These are phyloP conservation scores for Globisporangium yorkense DNA, from an alignment of 352 stramenopile species.

Conservation along the genomic window DNA sequence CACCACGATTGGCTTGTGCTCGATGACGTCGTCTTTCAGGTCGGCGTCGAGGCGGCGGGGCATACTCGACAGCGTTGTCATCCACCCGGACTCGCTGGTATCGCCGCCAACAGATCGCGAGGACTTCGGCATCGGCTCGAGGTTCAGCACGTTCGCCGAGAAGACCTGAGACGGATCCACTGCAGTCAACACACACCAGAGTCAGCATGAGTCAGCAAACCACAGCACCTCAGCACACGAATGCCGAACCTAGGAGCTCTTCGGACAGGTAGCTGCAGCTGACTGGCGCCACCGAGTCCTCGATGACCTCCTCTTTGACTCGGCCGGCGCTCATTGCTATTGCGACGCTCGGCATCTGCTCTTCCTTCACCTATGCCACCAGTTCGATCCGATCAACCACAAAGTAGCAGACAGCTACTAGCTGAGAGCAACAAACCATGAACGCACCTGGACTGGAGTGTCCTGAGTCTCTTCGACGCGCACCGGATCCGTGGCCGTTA, in stretches of 20 bases:
- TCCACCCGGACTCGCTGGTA: conserved; percentile 14
- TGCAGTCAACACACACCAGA: background rate
- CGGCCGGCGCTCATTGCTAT: background rate
- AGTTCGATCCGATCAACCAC: too few species aligned
- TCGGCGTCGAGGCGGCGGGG: background rate
- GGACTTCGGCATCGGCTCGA: conserved; percentile 4
- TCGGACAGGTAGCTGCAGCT: background rate
- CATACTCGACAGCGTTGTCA: conserved; percentile 19
- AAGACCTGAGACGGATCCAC: conserved; percentile 2
- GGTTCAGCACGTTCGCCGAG: conserved; percentile 11
- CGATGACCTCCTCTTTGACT: conserved; percentile 4
- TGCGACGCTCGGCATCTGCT: background rate
- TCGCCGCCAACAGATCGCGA: background rate
- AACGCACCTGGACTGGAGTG: too few species aligned
- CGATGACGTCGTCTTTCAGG: conserved; percentile 20
- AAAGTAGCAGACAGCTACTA: too few species aligned
- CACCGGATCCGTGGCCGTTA: too few species aligned
- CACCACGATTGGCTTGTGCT: conserved; percentile 38
- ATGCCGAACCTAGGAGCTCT: background rate
- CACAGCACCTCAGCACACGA: background rate
- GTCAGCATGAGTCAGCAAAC: background rate
- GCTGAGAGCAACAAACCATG: too few species aligned
- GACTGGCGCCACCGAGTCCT: background rate
- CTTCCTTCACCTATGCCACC: background rate
- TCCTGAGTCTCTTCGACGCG: too few species aligned